phyloP scores from a whole-genome alignment of 306 rosid genomes.

The Crataegus laevigata region DNA sequence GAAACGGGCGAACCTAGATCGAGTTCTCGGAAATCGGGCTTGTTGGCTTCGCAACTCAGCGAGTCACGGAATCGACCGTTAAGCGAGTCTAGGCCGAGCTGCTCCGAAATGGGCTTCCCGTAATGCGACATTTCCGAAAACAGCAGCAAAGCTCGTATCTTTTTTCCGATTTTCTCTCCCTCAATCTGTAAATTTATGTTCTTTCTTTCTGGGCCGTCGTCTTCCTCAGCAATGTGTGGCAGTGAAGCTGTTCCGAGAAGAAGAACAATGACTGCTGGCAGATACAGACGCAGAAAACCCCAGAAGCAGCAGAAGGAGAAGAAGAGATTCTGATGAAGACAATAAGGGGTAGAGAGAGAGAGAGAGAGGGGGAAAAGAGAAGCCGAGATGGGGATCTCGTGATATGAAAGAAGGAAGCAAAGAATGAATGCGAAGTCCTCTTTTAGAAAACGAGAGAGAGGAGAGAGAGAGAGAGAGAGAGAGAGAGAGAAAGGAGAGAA shows the following conservation, averaged over 20 bases:
- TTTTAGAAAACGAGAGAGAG: slow-evolving; percentile 13
- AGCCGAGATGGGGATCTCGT: slow-evolving; percentile 81
- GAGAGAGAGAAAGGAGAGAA: slow-evolving; percentile 14
- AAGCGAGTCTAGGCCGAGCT: slow-evolving; percentile 31
- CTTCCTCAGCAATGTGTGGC: slow-evolving; percentile 35
- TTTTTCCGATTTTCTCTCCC: background rate
- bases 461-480: slow-evolving; percentile 5
- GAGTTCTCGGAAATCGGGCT: slow-evolving; percentile 82
- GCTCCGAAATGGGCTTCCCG: slow-evolving; percentile 48
- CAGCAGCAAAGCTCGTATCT: background rate
- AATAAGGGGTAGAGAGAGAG: slow-evolving; percentile 15
- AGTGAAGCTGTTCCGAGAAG: slow-evolving; percentile 6
- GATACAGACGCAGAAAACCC: background rate
- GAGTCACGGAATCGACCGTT: slow-evolving; percentile 58
- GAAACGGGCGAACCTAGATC: slow-evolving; percentile 97
- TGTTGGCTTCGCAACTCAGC: slow-evolving; percentile 54
- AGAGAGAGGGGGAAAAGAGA: slow-evolving; percentile 15
- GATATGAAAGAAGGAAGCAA: slow-evolving; percentile 76
- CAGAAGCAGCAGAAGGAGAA: slow-evolving; percentile 5
- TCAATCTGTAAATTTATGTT: background rate
- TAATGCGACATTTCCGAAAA: slow-evolving; percentile 63
- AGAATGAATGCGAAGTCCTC: slow-evolving; percentile 66
- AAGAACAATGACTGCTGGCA: background rate
- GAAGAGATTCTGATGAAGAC: slow-evolving; percentile 30
- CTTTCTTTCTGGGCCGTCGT: background rate